These are phyloP conservation scores for Hyphopichia fennica DNA, from an alignment of 1,139 yeast genomes.

Conservation along the genomic window DNA sequence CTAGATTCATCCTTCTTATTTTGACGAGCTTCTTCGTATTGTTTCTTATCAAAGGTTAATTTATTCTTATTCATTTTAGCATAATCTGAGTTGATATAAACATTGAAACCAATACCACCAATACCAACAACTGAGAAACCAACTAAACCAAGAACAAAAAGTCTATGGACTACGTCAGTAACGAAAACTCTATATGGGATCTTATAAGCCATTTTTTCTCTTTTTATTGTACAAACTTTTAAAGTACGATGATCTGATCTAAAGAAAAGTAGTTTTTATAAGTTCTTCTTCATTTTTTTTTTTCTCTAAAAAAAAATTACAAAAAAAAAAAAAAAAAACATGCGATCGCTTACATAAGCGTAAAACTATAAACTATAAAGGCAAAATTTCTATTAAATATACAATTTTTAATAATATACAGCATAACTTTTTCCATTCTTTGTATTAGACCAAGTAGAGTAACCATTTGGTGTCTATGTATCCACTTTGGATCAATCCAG, in stretches of 20 bases:
- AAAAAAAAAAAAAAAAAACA: conserved; percentile 1
- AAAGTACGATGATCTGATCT: background rate
- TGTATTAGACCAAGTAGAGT: conserved; percentile 37
- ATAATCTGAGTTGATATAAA: conserved; percentile 57
- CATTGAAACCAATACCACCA: conserved; percentile 62
- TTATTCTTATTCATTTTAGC: conserved; percentile 44
- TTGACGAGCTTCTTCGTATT: conserved; percentile 26
- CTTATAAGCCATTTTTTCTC: conserved; percentile 25
- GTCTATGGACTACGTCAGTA: conserved; percentile 81
- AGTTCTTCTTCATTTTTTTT: background rate
- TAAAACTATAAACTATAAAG: background rate
- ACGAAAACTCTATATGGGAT: conserved; percentile 51
- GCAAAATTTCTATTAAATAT: background rate
- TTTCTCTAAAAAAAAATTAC: background rate
- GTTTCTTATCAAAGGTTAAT: conserved; percentile 36
- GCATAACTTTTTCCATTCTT: background rate
- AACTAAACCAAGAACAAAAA: conserved; percentile 73
- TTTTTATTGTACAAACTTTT: background rate
- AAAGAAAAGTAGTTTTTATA: background rate
- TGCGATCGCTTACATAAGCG: background rate
- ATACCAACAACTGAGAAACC: conserved; percentile 55
- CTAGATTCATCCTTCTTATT: background rate
- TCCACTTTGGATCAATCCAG: conserved; percentile 38
- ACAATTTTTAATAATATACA: background rate
- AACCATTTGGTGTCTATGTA: conserved; percentile 40